These are phyloP conservation scores for Maudiozyma turicensis DNA, from an alignment of 805 yeast genomes.

Conservation along the genomic window DNA sequence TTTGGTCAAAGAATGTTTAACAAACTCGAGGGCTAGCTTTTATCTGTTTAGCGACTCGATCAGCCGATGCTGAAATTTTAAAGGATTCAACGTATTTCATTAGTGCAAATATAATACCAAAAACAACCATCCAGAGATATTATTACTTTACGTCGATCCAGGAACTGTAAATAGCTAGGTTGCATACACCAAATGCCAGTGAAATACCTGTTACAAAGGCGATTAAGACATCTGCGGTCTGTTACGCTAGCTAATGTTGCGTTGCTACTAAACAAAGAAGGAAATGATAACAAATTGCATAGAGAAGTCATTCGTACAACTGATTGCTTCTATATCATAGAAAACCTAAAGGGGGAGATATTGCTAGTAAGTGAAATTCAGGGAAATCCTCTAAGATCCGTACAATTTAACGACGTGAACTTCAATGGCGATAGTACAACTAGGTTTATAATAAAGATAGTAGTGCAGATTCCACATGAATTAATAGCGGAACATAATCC, in stretches of 20 bases:
- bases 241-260: constrained; percentile 15
- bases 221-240: constrained; percentile 23
- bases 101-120: too few species aligned
- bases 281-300: background rate
- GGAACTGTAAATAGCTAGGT: too few species aligned
- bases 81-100: too few species aligned
- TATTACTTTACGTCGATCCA: too few species aligned
- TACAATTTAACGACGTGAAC: constrained; percentile 22
- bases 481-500: background rate
- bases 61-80: too few species aligned
- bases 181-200: constrained; percentile 3
- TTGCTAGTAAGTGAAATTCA: constrained; percentile 25
- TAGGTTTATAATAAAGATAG: constrained; percentile 12
- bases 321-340: constrained; percentile 18
- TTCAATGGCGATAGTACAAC: constrained; percentile 9
- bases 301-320: constrained; percentile 4
- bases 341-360: constrained; percentile 11
- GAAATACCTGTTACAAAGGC: constrained; percentile 10
- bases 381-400: constrained; percentile 6
- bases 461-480: constrained; percentile 14
- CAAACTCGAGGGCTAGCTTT: background rate
- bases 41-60: too few species aligned
- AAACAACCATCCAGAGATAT: too few species aligned
- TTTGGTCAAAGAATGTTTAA: background rate
- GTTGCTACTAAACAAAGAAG: constrained; percentile 1